These are phyloP conservation scores for Phytophthora boehmeriae DNA, from an alignment of 352 stramenopile genomes.

Conservation along the genomic window DNA sequence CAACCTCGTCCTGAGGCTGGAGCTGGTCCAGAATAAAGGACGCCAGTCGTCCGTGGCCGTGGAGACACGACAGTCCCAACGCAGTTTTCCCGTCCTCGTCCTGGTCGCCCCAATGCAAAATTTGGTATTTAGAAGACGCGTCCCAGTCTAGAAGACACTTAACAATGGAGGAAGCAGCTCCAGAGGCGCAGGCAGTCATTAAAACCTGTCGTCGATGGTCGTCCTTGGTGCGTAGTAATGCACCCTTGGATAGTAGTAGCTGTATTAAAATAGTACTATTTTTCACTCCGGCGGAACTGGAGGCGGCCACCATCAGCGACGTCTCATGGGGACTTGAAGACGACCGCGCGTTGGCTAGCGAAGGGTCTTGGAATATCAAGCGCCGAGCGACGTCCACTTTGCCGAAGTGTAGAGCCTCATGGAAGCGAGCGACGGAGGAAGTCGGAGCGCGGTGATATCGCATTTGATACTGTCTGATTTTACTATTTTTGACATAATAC, in stretches of 20 bases:
- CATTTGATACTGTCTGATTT: too few species aligned
- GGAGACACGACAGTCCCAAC: slow-evolving; percentile 22
- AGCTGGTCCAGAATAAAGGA: slow-evolving; percentile 24
- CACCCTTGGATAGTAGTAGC: slow-evolving; percentile 32
- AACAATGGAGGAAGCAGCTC: slow-evolving; percentile 14
- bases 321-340: slow-evolving; percentile 1
- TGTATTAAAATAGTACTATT: slow-evolving; percentile 21
- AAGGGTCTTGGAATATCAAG: slow-evolving; percentile 4
- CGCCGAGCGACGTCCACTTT: slow-evolving; percentile 1
- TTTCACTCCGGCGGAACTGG: slow-evolving; percentile 2
- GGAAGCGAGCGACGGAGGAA: slow-evolving; percentile 6
- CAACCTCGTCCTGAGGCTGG: slow-evolving; percentile 1
- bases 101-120: slow-evolving; percentile 29
- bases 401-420: slow-evolving; percentile 5
- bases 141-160: slow-evolving; percentile 32
- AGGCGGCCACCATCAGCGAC: slow-evolving; percentile 25
- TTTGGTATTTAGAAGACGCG: neutral
- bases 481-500: neutral
- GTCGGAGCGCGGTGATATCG: neutral
- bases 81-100: slow-evolving; percentile 29
- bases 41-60: slow-evolving; percentile 29
- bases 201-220: slow-evolving; percentile 23
- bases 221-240: slow-evolving; percentile 32
- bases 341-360: slow-evolving; percentile 5
- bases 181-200: slow-evolving; percentile 32